Base-by-base conservation (phyloP, 176 grass and related monocot species). In the Calamus simplicifolius region DNA sequence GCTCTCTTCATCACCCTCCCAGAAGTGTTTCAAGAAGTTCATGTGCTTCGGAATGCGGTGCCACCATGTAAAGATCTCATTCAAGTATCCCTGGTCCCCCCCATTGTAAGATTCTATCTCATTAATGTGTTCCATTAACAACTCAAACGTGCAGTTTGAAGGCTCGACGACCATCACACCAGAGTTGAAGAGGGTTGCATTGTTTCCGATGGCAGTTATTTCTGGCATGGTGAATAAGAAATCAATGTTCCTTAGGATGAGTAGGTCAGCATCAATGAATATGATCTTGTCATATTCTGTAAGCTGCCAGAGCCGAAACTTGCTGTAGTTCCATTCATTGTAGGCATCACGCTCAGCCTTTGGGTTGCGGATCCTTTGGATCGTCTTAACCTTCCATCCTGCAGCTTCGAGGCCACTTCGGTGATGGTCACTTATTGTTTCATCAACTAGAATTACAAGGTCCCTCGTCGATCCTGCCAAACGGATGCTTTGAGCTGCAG, bases 251-350 rank as follows among this genome's bases (percentile, higher is more conserved):
- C 89, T 56, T 3, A 93, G 71, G 56, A 87, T 76, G 48, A 93
- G 75, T 35, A 87, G 72, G 75, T 93, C 80, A 16, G 89, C 89
- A 49, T 93, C 84, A 0, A 93, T 74, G 73, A 93, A 93, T 12
- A 93, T 70, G 18, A 93, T 52, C 65, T 69, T 87, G 18, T 84
- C 70, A 50, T 93, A 93, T 23, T 93, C 84, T 0, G 80, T 93
- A 4, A 93, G 89, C 78, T 87, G 89, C 89, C 89, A 93, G 15
- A 93, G 74, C 31, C 84, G 77, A 73, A 93, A 80, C 73, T 93
- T 93, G 80, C 89, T 93, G 57, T 93, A 87, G 75, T 87, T 93
- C 80, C 80, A 93, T 67, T 93, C 89, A 57, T 93, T 93, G 57
- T 87, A 93, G 10, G 89, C 29, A 50, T 75, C 64, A 3, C 50